Evolutionary conservation across 2,329 filamentous ascomycete genomes (phyloP).

Genomic region (Trichoderma sp.): DNA sequence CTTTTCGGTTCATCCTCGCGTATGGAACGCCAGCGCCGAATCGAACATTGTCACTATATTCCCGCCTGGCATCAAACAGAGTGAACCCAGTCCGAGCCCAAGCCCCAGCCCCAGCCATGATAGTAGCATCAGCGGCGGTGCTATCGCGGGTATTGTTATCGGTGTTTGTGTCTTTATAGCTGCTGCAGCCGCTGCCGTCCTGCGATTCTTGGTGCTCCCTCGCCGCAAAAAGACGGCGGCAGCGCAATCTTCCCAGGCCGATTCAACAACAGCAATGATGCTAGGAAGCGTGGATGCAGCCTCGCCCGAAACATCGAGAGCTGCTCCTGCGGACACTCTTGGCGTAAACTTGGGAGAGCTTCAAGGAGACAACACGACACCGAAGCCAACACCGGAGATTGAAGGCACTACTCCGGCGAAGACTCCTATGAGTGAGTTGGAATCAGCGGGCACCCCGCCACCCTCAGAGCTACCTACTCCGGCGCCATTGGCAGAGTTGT

Average conservation of each 20-base stretch:
- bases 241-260: not conserved
- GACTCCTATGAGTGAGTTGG: conserved; percentile 21
- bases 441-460: not conserved
- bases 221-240: conserved; percentile 19
- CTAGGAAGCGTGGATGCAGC: not conserved
- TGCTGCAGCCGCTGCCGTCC: not conserved
- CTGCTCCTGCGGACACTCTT: not conserved
- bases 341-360: conserved; percentile 11
- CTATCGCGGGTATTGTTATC: conserved; percentile 25
- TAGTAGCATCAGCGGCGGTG: conserved; percentile 3
- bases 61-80: conserved; percentile 13
- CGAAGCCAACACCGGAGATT: conserved; percentile 5
- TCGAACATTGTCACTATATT: conserved; percentile 26
- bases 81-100: not conserved
- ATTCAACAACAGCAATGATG: not conserved
- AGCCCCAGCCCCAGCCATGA: not conserved
- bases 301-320: not conserved
- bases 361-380: conserved; percentile 5
- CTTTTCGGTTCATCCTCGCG: conserved; percentile 27
- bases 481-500: conserved; percentile 25
- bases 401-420: conserved; percentile 18
- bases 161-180: conserved; percentile 21
- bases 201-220: conserved; percentile 15
- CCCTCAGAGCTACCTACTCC: conserved; percentile 4
- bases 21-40: conserved; percentile 28